phyloP scores from a whole-genome alignment of 2,329 filamentous ascomycete species.

The Epichloe uncinata region DNA sequence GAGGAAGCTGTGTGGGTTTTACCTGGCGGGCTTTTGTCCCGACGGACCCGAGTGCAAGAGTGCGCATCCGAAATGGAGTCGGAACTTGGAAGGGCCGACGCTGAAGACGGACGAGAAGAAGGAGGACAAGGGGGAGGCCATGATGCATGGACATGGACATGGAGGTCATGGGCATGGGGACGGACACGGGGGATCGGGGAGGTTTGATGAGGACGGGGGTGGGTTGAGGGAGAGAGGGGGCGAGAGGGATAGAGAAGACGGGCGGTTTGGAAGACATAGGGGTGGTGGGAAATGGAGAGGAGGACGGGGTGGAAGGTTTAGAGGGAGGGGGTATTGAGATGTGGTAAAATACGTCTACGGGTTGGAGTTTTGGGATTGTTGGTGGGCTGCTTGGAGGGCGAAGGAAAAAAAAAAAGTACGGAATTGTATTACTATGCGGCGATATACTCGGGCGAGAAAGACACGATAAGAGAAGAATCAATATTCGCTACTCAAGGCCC shows the following conservation, averaged over 20 bases:
- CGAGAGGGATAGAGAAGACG: slow-evolving; percentile 23
- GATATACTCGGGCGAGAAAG: not conserved
- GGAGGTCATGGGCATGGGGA: slow-evolving; percentile 19
- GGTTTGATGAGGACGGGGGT: slow-evolving; percentile 14
- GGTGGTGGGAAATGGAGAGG: slow-evolving; percentile 27
- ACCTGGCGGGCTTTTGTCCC: slow-evolving; percentile 89
- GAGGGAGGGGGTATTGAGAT: slow-evolving; percentile 8
- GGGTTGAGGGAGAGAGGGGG: slow-evolving; percentile 20
- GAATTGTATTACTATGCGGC: not conserved
- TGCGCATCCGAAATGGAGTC: slow-evolving; percentile 71
- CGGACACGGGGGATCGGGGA: slow-evolving; percentile 17
- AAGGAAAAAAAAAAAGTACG: too few species aligned
- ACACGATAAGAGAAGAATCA: not conserved
- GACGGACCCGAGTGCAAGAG: slow-evolving; percentile 64
- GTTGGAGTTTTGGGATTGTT: not conserved
- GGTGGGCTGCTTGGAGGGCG: not conserved
- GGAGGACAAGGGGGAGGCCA: slow-evolving; percentile 25
- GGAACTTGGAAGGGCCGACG: slow-evolving; percentile 61
- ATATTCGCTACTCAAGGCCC: not conserved
- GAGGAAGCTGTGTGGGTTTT: slow-evolving; percentile 68
- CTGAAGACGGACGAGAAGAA: slow-evolving; percentile 55
- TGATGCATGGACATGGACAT: slow-evolving; percentile 16
- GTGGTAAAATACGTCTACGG: not conserved
- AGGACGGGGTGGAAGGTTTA: slow-evolving; percentile 20
- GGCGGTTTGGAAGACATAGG: slow-evolving; percentile 18